These are phyloP conservation scores for Rubia peregrina DNA, from an alignment of 305 asterid species.

Conservation along the genomic window DNA sequence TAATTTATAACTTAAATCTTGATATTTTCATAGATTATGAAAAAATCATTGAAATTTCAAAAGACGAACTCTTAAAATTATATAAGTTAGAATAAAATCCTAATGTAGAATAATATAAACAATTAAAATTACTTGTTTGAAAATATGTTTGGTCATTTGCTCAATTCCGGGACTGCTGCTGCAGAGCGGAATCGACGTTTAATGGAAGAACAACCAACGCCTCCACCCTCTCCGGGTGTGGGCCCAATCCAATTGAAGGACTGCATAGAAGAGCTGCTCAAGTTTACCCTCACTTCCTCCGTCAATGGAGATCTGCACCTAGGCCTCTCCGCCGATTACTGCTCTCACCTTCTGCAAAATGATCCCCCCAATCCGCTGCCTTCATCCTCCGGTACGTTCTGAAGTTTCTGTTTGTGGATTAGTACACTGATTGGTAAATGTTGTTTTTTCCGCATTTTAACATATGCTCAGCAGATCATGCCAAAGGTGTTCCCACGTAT, in stretches of 20 bases:
- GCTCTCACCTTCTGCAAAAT: slow-evolving; percentile 47
- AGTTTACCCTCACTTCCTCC: slow-evolving; percentile 44
- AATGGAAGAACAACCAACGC: slow-evolving; percentile 7
- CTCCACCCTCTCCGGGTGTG: slow-evolving; percentile 38
- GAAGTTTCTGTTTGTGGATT: not conserved
- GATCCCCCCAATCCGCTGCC: slow-evolving; percentile 25
- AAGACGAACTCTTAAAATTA: too few species aligned
- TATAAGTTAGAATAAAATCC: too few species aligned
- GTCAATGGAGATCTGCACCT: slow-evolving; percentile 33
- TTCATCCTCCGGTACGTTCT: slow-evolving; percentile 25
- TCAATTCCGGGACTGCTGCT: too few species aligned
- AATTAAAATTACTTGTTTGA: too few species aligned
- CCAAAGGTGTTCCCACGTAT: slow-evolving; percentile 49
- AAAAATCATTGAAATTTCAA: too few species aligned
- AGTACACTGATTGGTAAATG: not conserved
- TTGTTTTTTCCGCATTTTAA: not conserved
- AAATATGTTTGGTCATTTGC: too few species aligned
- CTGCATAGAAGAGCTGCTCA: slow-evolving; percentile 49
- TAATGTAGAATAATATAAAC: too few species aligned
- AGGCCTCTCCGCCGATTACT: slow-evolving; percentile 50
- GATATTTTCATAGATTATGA: too few species aligned
- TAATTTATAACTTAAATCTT: too few species aligned
- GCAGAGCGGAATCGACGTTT: not conserved
- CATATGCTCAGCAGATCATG: slow-evolving; percentile 23
- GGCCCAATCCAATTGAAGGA: slow-evolving; percentile 36